Evolutionary conservation across 192 early-diverging fungal genomes (phyloP), one percentile per base, ranked within the genome.

Genomic region (Fimicolochytrium jonesii): DNA sequence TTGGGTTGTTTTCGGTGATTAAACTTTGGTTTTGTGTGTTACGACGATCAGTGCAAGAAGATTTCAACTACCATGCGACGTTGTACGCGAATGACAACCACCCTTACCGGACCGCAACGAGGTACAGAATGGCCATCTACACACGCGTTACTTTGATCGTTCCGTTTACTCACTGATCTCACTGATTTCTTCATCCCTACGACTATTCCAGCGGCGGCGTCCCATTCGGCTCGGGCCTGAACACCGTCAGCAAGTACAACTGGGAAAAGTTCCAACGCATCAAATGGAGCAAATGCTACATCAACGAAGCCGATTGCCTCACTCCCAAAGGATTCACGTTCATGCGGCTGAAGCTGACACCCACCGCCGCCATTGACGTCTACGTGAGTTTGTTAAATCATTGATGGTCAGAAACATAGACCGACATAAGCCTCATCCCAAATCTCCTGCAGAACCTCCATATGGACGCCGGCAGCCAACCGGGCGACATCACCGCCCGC

Each of bases 31-130:
- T 7, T 39, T 39, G 17, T 39, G 37, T 39, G 7, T 39, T 39
- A 17, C 17, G 7, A 39, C 17, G 17, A n/a, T n/a, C 37, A 39
- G 64, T 86, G 34, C 80, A 86, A 64, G 81, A 85, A 32, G 80
- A 76, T 4, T 85, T 85, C 51, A 61, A 61, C 18, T 48, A 61
- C 31, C 59, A 61, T 47, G 59, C 59, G 6, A 25, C 15, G 17
- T 11, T 61, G 6, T 61, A 61, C 46, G 59, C 59, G 11, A 26
- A 18, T 18, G 59, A 61, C 59, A 61, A 61, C 28, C 59, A 61
- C 64, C 29, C 64, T 15, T 66, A 68, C 47, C 2, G 28, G 20
- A 66, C 64, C 10, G 28, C 55, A 3, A 64, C 61, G n/a, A n/a
- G n/a, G n/a, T n/a, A n/a, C n/a, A n/a, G n/a, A n/a, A n/a, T n/a